Conservation (phyloP, 2,329 filamentous ascomycete genomes). For the Ampelomyces quisqualis region DNA sequence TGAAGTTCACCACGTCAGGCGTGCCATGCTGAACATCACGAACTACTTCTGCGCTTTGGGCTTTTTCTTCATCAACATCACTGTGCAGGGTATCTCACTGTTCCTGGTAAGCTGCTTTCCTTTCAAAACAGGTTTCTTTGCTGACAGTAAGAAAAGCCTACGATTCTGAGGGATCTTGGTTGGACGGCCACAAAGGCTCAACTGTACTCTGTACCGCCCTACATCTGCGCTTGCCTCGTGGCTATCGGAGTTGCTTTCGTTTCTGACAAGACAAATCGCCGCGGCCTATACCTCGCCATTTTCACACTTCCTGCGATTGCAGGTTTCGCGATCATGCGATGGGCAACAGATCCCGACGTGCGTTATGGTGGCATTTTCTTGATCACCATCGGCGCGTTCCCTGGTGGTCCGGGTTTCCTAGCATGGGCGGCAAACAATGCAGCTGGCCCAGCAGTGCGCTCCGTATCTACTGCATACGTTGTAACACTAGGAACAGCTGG, state of each 20-base stretch:
- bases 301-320: conserved; percentile 48
- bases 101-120: conserved; percentile 37
- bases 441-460: conserved; percentile 57
- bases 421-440: conserved; percentile 63
- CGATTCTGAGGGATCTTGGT: conserved; percentile 42
- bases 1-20: conserved; percentile 52
- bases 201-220: conserved; percentile 44
- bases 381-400: conserved; percentile 58
- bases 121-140: not conserved
- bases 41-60: conserved; percentile 60
- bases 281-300: conserved; percentile 41
- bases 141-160: conserved; percentile 33
- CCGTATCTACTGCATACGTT: conserved; percentile 58
- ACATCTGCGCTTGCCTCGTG: conserved; percentile 41
- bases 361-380: conserved; percentile 58
- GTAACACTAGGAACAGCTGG: conserved; percentile 67
- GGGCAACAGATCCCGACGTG: conserved; percentile 58
- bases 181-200: conserved; percentile 44
- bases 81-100: conserved; percentile 52
- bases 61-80: conserved; percentile 63
- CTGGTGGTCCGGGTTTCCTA: conserved; percentile 59
- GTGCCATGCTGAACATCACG: conserved; percentile 57
- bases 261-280: conserved; percentile 42
- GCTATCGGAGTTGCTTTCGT: conserved; percentile 41
- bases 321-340: conserved; percentile 57